Conservation (phyloP, 805 yeast species). For the Wickerhamiella kurtzmanii region DNA sequence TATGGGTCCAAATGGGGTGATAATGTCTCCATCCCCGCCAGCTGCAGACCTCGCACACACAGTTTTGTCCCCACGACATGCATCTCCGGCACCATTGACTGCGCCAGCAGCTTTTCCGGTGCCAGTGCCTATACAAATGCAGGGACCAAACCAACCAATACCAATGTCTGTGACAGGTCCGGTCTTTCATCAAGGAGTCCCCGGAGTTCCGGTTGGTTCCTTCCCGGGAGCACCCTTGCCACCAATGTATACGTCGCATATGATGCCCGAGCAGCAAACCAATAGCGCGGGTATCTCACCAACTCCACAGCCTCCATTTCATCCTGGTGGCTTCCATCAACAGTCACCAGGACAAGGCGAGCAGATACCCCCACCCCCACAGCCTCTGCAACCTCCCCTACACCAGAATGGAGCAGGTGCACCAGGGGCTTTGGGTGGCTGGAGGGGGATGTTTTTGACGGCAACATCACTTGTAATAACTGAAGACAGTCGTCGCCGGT, state of each 20-base stretch:
- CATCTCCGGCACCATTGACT: not conserved
- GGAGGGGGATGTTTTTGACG: slow-evolving; percentile 23
- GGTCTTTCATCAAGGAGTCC: not conserved
- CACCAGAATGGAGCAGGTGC: slow-evolving; percentile 1
- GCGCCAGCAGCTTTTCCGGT: not conserved
- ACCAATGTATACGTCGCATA: not conserved
- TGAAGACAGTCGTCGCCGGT: slow-evolving; percentile 14
- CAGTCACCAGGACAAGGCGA: no score
- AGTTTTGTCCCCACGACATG: not conserved
- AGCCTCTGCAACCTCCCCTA: not conserved
- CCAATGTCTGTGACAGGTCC: not conserved
- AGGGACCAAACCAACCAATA: not conserved
- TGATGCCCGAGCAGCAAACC: not conserved
- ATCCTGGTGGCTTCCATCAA: no score
- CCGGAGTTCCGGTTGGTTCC: not conserved
- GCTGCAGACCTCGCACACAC: not conserved
- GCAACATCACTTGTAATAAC: slow-evolving; percentile 33
- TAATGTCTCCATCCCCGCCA: not conserved
- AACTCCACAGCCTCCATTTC: not conserved
- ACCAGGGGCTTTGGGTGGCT: slow-evolving; percentile 7
- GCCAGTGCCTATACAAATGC: not conserved
- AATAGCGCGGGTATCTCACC: no score
- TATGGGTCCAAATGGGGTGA: not conserved
- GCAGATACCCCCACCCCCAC: not conserved
- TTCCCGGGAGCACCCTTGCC: not conserved